Evolutionary conservation across 1,284 basidiomycete species (phyloP), one percentile per base, ranked within the genome.

Genomic region (Microbotryum saponariae): DNA sequence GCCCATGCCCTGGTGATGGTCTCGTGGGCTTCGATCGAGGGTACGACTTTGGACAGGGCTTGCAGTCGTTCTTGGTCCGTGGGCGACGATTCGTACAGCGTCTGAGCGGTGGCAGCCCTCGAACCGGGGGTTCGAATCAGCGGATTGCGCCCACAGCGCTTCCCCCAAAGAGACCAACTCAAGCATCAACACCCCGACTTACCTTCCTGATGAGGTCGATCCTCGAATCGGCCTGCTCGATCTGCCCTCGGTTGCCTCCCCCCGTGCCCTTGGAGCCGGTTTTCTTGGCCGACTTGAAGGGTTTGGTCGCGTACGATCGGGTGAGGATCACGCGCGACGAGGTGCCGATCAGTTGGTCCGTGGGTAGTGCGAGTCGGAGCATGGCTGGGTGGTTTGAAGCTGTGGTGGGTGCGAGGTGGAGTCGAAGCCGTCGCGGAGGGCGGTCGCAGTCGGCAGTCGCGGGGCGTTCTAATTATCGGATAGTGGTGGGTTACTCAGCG

Each of bases 1-100:
- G 86, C 78, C 88, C 88, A 97, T 4, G 93, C 93, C 46, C 93
- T 85, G 68, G 89, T 88, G 66, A 97, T 91, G 8, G 92, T 97
- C 70, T 91, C 85, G 78, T 97, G 91, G 0, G 90, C 90, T 76
- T 97, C 91, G 27, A 56, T 42, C 42, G 70, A 61, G 14, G 63
- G 64, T 25, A 72, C 60, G 27, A 63, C 70, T 14, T 58, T 59
- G 49, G 57, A 51, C 4, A 71, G 55, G 8, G 67, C 64, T 55
- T 57, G 64, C 27, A 68, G 51, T 31, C 70, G 67, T 27, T 62
- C 64, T 1, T 53, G 58, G 18, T 67, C 66, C 37, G 61, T 33
- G 2, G 68, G 68, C 14, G 57, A 50, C 25, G 60, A 57, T 45
- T 69, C 68, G 58, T 60, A 65, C 14, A 69, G 61, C 7, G 61